Base-by-base conservation (phyloP, 345 rosid genomes). In the Lepidium didymum region DNA sequence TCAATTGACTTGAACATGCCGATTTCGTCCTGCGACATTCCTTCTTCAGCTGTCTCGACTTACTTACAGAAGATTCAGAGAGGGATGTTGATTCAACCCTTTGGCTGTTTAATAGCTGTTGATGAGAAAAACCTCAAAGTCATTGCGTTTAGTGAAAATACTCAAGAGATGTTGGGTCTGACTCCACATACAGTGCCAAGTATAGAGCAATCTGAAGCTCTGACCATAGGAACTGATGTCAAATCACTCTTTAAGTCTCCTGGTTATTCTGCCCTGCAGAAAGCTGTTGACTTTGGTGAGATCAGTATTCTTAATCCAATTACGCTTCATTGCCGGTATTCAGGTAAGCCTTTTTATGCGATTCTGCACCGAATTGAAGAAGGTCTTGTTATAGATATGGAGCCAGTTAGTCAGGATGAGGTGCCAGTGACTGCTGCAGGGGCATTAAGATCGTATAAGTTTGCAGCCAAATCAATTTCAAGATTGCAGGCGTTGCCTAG, bases 371-470 rank as follows among this genome's bases (percentile, higher is more conserved):
- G 88, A 12, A 82, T 86, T 46, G 87, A 88, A 56, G 87, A 80
- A 35, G 96, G 93, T 12, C 70, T 91, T 70, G 83, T 86, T 44
- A 83, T 91, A 57, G 97, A 91, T 80, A 78, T 91, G 43, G 97
- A 91, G 69, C 97, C 96, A 2, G 85, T 91, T 31, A 81, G 80
- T 77, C 96, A 88, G 12, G 86, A 82, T 65, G 97, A 91, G 56
- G 84, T 88, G 55, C 96, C 96, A 0, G 83, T 85, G 35, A 88
- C 87, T 44, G 83, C 97, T 79, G 87, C 97, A 13, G 96, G 97
- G 58, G 96, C 96, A 1, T 77, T 91, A 59, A 86, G 78, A 53
- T 91, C 97, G 0, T 91, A 88, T 69, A 91, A 85, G 72, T 85
- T 91, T 62, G 93, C 93, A 9, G 84, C 93, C 36, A 91, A 86